phyloP scores from a whole-genome alignment of 2,329 filamentous ascomycete genomes.

The Seiridium unicorne region DNA sequence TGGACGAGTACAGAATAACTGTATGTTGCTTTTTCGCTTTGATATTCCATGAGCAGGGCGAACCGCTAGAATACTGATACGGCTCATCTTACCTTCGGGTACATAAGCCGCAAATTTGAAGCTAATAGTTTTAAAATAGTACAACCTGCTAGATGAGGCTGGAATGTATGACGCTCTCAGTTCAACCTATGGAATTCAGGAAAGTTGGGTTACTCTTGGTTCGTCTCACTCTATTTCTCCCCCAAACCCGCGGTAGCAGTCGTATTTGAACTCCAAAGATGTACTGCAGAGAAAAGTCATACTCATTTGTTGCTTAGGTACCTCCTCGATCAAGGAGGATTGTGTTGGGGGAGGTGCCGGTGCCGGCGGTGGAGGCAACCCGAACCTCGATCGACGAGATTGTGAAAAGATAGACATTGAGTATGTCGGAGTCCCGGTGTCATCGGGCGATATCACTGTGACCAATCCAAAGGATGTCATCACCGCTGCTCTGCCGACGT shows the following conservation, averaged over 20 bases:
- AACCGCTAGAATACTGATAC: too few species aligned
- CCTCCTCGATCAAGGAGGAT: too few species aligned
- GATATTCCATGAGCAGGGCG: too few species aligned
- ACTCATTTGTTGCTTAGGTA: too few species aligned
- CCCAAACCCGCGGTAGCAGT: too few species aligned
- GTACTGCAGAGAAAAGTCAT: too few species aligned
- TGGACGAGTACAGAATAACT: neutral
- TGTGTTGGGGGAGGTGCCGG: neutral
- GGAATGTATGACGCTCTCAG: neutral
- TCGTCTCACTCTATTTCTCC: too few species aligned
- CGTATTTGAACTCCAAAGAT: too few species aligned
- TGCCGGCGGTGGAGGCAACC: neutral
- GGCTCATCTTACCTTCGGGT: too few species aligned
- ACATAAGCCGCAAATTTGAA: neutral
- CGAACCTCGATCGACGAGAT: neutral
- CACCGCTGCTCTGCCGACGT: neutral
- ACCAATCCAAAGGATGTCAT: conserved; percentile 1
- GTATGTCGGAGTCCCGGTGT: neutral
- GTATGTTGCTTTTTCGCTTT: neutral
- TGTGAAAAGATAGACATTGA: neutral
- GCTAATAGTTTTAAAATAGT: neutral
- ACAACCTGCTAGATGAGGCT: neutral
- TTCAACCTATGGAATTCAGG: neutral
- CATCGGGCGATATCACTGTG: neutral
- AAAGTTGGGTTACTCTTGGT: neutral